Conservation (phyloP, 2,329 filamentous ascomycete species). For the Rutstroemia sp. region DNA sequence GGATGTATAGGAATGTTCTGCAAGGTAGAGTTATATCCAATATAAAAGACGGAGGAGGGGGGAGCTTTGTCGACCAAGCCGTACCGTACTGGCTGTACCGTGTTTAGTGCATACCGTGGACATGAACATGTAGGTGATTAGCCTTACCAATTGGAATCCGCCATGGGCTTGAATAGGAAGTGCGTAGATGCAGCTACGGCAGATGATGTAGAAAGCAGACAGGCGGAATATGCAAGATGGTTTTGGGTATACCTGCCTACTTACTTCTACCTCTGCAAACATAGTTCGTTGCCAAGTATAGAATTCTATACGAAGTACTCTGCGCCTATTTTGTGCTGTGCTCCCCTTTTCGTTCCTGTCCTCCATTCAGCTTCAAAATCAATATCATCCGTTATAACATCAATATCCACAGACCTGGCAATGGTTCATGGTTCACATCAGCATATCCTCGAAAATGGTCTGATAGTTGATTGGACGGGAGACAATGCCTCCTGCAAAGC, state of each 20-base stretch:
- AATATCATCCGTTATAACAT: background rate
- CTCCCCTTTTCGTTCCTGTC: background rate
- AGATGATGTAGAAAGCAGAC: slow-evolving; percentile 2
- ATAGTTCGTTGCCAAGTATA: too few relatives aligned
- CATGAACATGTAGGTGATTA: too few relatives aligned
- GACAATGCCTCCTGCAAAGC: background rate
- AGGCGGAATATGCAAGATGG: background rate
- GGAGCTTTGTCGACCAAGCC: too few relatives aligned
- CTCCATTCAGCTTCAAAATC: background rate
- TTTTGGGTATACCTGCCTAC: background rate
- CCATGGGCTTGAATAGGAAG: background rate
- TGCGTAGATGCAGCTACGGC: background rate
- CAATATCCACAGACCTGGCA: background rate
- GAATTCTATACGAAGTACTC: too few relatives aligned
- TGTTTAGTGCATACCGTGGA: too few relatives aligned
- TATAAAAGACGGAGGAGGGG: background rate
- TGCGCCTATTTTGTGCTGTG: too few relatives aligned
- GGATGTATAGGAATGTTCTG: too few relatives aligned
- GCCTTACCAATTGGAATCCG: background rate
- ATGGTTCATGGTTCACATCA: background rate
- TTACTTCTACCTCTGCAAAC: too few relatives aligned
- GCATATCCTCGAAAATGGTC: background rate
- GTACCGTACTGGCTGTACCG: too few relatives aligned
- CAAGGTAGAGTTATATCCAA: background rate
- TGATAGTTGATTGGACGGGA: background rate